These are phyloP conservation scores for Cicer judaicum DNA, from an alignment of 306 rosid genomes.

Conservation along the genomic window DNA sequence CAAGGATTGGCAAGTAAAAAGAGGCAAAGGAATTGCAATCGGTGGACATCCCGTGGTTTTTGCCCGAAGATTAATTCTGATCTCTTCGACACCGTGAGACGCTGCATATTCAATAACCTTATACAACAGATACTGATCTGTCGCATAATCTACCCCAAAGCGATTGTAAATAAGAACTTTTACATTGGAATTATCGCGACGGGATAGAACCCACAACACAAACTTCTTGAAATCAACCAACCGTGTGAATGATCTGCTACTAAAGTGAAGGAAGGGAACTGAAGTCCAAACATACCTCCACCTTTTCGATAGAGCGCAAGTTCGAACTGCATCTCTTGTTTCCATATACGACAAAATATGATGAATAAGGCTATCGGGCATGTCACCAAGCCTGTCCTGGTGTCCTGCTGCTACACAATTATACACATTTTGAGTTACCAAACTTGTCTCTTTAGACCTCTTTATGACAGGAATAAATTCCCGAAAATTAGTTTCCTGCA, in stretches of 20 bases:
- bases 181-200: constrained; percentile 43
- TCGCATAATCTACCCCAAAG: constrained; percentile 57
- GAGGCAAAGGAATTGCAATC: constrained; percentile 47
- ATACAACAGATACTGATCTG: constrained; percentile 52
- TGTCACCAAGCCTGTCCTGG: constrained; percentile 42
- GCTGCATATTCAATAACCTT: constrained; percentile 53
- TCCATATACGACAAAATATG: constrained; percentile 53
- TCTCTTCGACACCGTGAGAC: constrained; percentile 50
- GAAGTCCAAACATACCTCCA: constrained; percentile 55
- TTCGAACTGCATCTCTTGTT: constrained; percentile 51
- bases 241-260: constrained; percentile 50
- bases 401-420: constrained; percentile 29
- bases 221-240: constrained; percentile 51
- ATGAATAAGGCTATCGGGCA: constrained; percentile 49
- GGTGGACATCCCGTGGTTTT: constrained; percentile 53
- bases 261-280: constrained; percentile 50
- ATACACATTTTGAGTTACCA: constrained; percentile 37
- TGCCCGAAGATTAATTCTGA: constrained; percentile 52
- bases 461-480: constrained; percentile 41
- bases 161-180: constrained; percentile 51
- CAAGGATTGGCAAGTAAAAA: constrained; percentile 47
- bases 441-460: constrained; percentile 25
- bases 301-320: constrained; percentile 40
- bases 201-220: constrained; percentile 49
- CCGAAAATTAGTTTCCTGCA: background rate